Evolutionary conservation across 352 stramenopile species (phyloP).

Genomic region (Pythium sp.): DNA sequence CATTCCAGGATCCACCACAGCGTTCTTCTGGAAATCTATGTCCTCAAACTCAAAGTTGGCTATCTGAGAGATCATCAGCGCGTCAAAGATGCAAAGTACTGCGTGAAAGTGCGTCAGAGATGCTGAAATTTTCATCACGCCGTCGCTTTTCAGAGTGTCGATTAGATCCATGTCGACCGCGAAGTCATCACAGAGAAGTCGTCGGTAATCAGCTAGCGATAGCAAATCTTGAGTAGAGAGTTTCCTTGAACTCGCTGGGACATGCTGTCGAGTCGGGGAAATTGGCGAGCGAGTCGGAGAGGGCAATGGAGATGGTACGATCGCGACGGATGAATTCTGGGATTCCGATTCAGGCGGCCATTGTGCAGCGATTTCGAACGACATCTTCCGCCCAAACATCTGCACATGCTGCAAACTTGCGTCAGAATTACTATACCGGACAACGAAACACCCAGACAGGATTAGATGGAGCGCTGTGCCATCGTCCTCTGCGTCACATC

Average conservation of each 20-base stretch:
- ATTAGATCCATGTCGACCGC: conserved; percentile 64
- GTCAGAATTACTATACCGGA: conserved; percentile 45
- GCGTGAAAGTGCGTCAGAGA: conserved; percentile 71
- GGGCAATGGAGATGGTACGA: conserved; percentile 20
- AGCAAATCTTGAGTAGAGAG: not conserved
- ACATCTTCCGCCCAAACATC: conserved; percentile 72
- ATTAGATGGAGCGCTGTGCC: conserved; percentile 44
- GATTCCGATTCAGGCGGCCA: conserved; percentile 44
- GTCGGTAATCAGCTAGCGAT: conserved; percentile 33
- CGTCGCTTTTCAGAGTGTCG: conserved; percentile 41
- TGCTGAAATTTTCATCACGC: conserved; percentile 43
- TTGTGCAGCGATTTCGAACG: conserved; percentile 47
- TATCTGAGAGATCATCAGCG: conserved; percentile 35
- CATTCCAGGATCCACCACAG: not conserved
- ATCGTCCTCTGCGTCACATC: not conserved
- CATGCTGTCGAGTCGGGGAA: not conserved
- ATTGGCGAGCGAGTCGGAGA: conserved; percentile 22
- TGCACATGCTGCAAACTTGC: conserved; percentile 46
- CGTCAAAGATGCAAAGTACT: conserved; percentile 60
- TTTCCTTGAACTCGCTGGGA: not conserved
- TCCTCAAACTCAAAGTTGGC: conserved; percentile 15
- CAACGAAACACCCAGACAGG: conserved; percentile 54
- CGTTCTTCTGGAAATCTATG: not conserved
- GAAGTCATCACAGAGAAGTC: conserved; percentile 73
- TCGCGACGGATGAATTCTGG: conserved; percentile 5